A percentile compares a stretch with the other conserved stretches of the same genome.
Evolutionary conservation across 2,329 filamentous ascomycete species (phyloP).

Genomic region (Claviceps pusilla): DNA sequence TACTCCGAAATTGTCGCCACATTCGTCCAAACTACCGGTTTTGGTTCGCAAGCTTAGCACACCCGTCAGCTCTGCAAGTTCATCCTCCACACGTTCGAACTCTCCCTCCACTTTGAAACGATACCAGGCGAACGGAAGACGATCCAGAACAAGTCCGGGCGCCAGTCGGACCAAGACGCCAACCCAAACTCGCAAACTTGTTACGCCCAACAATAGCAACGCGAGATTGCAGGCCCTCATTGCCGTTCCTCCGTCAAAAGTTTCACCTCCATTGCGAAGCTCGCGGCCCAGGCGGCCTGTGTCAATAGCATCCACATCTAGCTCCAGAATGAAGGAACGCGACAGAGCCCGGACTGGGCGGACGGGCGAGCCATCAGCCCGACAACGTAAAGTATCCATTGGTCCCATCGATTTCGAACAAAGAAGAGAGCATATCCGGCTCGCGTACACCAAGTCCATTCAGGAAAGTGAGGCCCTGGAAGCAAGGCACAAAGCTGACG

Average conservation of each 20-base stretch:
- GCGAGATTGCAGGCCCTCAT: constrained; percentile 59
- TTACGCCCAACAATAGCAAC: constrained; percentile 37
- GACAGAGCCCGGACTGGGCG: constrained; percentile 29
- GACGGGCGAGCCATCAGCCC: constrained; percentile 23
- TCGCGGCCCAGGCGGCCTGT: constrained; percentile 70
- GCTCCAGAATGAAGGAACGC: constrained; percentile 49
- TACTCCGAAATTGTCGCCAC: constrained; percentile 13
- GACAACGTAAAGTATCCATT: constrained; percentile 42
- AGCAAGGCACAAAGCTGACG: constrained; percentile 34
- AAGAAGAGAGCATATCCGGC: constrained; percentile 64
- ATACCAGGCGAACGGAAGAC: constrained; percentile 25
- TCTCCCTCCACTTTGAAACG: constrained; percentile 36
- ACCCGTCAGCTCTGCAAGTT: constrained; percentile 31
- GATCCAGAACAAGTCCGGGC: constrained; percentile 22
- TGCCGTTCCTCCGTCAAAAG: constrained; percentile 51
- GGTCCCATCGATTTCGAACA: constrained; percentile 76
- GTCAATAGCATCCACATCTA: constrained; percentile 56
- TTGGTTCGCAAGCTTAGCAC: constrained; percentile 30
- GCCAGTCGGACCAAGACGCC: constrained; percentile 29
- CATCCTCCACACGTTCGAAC: constrained; percentile 38
- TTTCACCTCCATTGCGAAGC: constrained; percentile 66
- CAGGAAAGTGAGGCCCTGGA: constrained; percentile 53
- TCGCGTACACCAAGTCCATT: constrained; percentile 74
- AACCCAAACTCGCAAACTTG: constrained; percentile 25
- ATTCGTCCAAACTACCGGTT: constrained; percentile 30